These are phyloP conservation scores for Pilaira anomala DNA, from an alignment of 192 early-diverging fungal species.

Conservation along the genomic window DNA sequence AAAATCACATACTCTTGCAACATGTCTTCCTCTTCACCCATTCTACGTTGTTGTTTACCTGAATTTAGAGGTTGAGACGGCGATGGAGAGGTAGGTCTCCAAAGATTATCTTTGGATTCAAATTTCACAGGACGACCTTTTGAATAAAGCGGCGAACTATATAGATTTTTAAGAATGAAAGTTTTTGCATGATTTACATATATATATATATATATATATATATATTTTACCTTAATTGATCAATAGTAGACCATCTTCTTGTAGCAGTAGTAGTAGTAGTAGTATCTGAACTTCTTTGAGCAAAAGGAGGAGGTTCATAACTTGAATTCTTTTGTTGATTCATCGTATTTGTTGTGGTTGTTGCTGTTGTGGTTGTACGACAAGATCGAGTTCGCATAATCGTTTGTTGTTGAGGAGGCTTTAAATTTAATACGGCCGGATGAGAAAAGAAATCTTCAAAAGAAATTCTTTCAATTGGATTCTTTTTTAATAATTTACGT, in stretches of 20 bases:
- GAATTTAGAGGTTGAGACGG: slow-evolving; percentile 4
- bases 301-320: slow-evolving; percentile 25
- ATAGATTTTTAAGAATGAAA: neutral
- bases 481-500: slow-evolving; percentile 76
- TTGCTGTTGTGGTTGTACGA: no score
- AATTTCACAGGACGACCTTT: neutral
- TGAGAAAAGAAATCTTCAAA: slow-evolving; percentile 96
- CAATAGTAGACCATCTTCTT: slow-evolving; percentile 1
- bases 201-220: neutral
- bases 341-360: no score
- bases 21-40: slow-evolving; percentile 46
- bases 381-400: neutral
- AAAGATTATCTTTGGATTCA: neutral
- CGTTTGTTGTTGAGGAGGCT: neutral
- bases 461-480: slow-evolving; percentile 83
- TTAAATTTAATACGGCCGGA: slow-evolving; percentile 51
- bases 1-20: slow-evolving; percentile 74
- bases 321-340: neutral
- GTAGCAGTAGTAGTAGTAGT: neutral
- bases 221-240: neutral
- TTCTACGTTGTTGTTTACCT: slow-evolving; percentile 5
- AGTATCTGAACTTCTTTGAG: neutral
- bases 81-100: neutral
- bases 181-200: neutral
- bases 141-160: slow-evolving; percentile 13